Evolutionary conservation across 257 asterid genomes (phyloP), one percentile per base, ranked within the genome.

Genomic region (Capsicum rhomboideum): DNA sequence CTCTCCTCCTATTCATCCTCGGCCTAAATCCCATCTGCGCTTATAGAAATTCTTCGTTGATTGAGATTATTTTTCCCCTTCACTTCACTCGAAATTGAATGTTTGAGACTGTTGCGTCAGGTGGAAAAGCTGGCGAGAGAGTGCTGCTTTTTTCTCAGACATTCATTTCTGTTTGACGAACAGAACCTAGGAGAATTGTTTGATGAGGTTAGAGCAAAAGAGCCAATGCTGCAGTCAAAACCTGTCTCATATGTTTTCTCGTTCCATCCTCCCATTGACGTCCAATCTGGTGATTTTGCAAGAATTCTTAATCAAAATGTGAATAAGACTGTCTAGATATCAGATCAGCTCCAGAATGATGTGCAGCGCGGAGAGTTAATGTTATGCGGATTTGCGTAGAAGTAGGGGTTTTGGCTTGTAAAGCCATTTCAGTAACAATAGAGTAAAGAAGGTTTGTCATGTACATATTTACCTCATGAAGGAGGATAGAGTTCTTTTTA

Each of bases 111-210:
- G 83, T 61, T 85, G 74, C 82, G 56, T 85, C 93, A 97, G 98
- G 97, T 97, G 85, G 99, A 97, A 82, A 92, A 89, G 83, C 13
- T 93, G 82, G 98, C 94, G 0, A 87, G 96, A 81, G 97, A 93
- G 0, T 90, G 93, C 84, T 94, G 93, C 83, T 94, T 96, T 91
- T 89, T 92, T 82, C 98, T 96, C 8, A 83, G 23, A 82, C 89
- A 86, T 49, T 96, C 99, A 54, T 91, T 91, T 79, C 96, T 90
- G 5, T 96, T 72, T 46, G 97, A 93, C 49, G 97, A 94, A 71
- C 85, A 82, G 74, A 94, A 90, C 90, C 91, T 96, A 4, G 98
- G 99, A 84, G 26, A 55, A 40, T 83, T 94, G 87, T 84, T 42
- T 29, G 98, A 92, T 85, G 92, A 86, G 83, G 29, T 89, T 67